Base-by-base conservation (phyloP, 129 eudicot species). In the Artemisia argyi region DNA sequence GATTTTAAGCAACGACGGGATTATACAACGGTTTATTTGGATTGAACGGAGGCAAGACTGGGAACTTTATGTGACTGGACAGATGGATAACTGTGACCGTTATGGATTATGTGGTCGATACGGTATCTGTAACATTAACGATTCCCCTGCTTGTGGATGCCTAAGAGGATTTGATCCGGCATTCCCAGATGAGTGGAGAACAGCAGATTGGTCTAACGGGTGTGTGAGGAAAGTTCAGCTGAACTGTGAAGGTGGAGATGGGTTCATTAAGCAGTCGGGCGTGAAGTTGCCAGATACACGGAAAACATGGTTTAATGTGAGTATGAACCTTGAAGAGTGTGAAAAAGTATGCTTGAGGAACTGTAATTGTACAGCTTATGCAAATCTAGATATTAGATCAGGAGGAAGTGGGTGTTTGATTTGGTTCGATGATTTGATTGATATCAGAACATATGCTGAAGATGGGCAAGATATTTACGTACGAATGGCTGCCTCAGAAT, bases 341-440 rank as follows among this genome's bases (percentile, higher is more conserved):
- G 63, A 59, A 71, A 49, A 4, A 1, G 60, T 3, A 24, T 88
- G 94, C 74, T 59, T 54, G 53, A 75, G 60, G 61, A 61, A 82
- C 6, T 88, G 94, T 55, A 74, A 79, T 26, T 88, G 86, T 78
- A 39, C 73, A n/a, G 87, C 88, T 53, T 88, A 79, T 68, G 72
- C 83, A 54, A 66, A 48, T 59, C 50, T 74, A 13, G 79, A 82
- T 72, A 11, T 82, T 61, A 73, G 61, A 51, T 59, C 49, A 1
- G 64, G 46, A 39, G 46, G 80, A 35, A 79, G 69, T 49, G 95
- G 88, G 22, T 85, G 91, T 35, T 80, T 79, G 61, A 78, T 69
- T 42, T 88, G 95, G 95, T 72, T 67, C 4, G 82, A 75, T 32
- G 83, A 85, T 58, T 46, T 88, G 83, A 32, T 85, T 17, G 95